Base-by-base conservation (phyloP, 305 asterid genomes). In the Withania somnifera region DNA sequence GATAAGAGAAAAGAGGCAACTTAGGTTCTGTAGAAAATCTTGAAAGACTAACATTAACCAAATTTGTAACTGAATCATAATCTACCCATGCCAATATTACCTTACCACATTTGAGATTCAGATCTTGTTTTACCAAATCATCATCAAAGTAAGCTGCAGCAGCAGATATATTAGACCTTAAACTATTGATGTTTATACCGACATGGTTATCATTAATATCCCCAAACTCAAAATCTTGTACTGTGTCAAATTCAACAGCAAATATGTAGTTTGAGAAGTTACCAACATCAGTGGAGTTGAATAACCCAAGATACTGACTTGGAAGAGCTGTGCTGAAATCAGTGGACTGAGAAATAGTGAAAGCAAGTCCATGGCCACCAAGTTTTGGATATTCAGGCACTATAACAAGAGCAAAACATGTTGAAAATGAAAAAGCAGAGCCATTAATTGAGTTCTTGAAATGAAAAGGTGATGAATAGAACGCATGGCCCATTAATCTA, bases 211-310 rank as follows among this genome's bases (percentile, higher is more conserved):
- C 93, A 64, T 86, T 83, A 30, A 85, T 85, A 47, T 94, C 97
- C 0, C 82, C 82, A 38, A 86, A 91, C 68, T 93, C 97, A 45
- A 88, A 87, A 71, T 90, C 89, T 56, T 86, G 89, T 15, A 90
- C 91, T 0, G 93, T 90, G 82, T 94, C 97, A 77, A 94, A 91
- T 38, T 94, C 97, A 76, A 94, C 92, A 6, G 96, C 91, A 76
- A 94, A 85, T 7, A 94, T 32, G 28, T 88, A 91, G 86, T 91
- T 89, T 15, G 94, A 85, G 57, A 3, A 82, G 63, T 90, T 88
- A 0, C 93, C 95, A 11, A 30, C 58, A 42, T 88, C 84, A 86
- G 57, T 57, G 15, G 89, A 83, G 57, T 90, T 89, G 78, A 91
- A 85, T 20, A 92, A 85, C 50, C 95, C 93, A 34, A 91, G 89